phyloP scores from a whole-genome alignment of 306 rosid species.

The Prunus campanulata region DNA sequence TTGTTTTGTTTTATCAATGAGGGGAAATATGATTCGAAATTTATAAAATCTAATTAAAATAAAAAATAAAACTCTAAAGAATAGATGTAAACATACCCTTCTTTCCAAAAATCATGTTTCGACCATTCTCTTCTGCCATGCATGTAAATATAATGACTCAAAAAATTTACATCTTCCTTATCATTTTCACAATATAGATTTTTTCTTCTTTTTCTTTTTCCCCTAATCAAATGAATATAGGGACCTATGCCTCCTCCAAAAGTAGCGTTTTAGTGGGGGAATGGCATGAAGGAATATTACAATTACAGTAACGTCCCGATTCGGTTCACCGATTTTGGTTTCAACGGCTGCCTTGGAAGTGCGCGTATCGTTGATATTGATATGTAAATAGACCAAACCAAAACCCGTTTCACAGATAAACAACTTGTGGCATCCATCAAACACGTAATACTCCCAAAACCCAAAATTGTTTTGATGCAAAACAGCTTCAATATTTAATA shows the following conservation, averaged over 20 bases:
- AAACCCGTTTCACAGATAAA: constrained; percentile 19
- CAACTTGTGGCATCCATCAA: constrained; percentile 40
- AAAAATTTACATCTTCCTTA: no score
- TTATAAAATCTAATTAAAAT: no score
- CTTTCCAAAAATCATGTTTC: no score
- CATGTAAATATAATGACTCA: no score
- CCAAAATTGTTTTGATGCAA: constrained; percentile 25
- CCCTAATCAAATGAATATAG: no score
- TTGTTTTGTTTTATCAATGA: no score
- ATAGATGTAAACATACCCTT: no score
- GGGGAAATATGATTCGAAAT: no score
- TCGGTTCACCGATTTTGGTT: neutral
- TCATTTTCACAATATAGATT: no score
- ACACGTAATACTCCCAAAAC: constrained; percentile 33
- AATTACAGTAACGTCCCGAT: constrained; percentile 9
- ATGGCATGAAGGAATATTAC: neutral
- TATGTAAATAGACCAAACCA: neutral
- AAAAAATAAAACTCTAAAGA: no score
- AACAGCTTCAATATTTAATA: neutral
- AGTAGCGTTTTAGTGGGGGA: neutral
- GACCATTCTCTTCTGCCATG: no score
- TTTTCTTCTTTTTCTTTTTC: no score
- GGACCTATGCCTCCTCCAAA: neutral
- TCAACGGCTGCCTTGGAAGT: neutral
- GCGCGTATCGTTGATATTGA: neutral